Evolutionary conservation across 2,329 filamentous ascomycete species (phyloP), one percentile per base, ranked within the genome.

Genomic region (Ceratocystis cacaofunesta): DNA sequence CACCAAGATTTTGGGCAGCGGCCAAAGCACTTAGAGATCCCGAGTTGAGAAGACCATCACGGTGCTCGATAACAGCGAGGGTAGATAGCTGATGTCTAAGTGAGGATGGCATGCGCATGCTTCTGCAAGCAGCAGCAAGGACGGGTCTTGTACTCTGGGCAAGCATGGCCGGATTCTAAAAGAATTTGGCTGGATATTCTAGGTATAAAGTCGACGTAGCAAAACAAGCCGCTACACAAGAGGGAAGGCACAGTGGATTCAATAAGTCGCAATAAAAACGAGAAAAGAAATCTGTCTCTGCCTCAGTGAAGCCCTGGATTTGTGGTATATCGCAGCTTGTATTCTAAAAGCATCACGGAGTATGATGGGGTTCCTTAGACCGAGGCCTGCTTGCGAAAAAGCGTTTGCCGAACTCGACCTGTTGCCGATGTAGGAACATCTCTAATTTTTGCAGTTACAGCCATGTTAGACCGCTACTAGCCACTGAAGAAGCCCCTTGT

Each of bases 11-110:
- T 75, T 87, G 83, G 22, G 91, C 92, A 7, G 94, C 94, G 7
- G 89, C 88, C 67, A 97, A 83, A 57, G 91, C 88, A 72, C 89
- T 89, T 66, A 96, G 79, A 4, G 92, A 96, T 25, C 88, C 87
- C 68, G 82, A 77, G 73, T 90, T 91, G 69, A 99, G 83, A 77
- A 91, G 87, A 68, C 94, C 94, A 72, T 95, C 88, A 72, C 87
- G 85, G 77, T 97, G 94, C 78, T 99, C 94, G 68, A 99, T 84
- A 64, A 99, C 80, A 58, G 92, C 92, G 66, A 99, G 83, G 44
- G 92, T 94, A 62, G 92, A 96, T 67, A 95, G 81, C 68, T 41
- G 61, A n/a, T 67, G 60, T 61, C 52, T 48, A 6, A 65, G 57
- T 17, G 30, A 63, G 17, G 63, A 63, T 8, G 28, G 19, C 63